Conservation (phyloP, 2,329 filamentous ascomycete species). For the Paramyrothecium roridum region DNA sequence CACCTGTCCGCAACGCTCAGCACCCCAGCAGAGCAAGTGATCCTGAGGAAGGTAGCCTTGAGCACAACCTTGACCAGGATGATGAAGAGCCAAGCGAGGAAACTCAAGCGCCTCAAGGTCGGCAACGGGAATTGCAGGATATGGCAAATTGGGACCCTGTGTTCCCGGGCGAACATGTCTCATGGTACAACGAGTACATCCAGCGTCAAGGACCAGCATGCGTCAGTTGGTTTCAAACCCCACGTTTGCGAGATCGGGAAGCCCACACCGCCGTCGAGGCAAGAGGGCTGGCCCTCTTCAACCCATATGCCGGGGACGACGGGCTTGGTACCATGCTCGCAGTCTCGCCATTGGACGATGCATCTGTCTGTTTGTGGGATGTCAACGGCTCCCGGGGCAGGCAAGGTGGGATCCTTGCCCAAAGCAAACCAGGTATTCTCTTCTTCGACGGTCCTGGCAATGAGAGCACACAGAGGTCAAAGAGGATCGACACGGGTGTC, state of each 20-base stretch:
- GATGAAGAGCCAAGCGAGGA: conserved; percentile 15
- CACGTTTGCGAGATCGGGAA: conserved; percentile 39
- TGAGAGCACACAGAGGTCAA: conserved; percentile 45
- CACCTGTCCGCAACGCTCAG: conserved; percentile 2
- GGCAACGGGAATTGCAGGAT: conserved; percentile 40
- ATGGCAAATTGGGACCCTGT: conserved; percentile 81
- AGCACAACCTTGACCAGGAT: conserved; percentile 17
- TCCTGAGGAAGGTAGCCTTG: conserved; percentile 2
- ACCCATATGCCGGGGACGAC: conserved; percentile 47
- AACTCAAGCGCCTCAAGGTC: conserved; percentile 1
- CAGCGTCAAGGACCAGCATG: conserved; percentile 73
- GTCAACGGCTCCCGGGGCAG: conserved; percentile 52
- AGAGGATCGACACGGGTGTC: conserved; percentile 68
- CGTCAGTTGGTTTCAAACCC: conserved; percentile 73
- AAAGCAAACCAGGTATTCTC: conserved; percentile 65
- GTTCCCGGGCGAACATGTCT: conserved; percentile 66
- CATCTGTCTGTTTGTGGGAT: conserved; percentile 86
- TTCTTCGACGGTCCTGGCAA: conserved; percentile 49
- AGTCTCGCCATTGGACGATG: conserved; percentile 79
- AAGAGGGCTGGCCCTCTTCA: conserved; percentile 69
- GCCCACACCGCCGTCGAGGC: conserved; percentile 57
- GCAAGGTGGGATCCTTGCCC: conserved; percentile 62
- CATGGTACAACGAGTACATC: conserved; percentile 89
- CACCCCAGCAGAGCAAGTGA: background rate
- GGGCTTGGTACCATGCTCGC: conserved; percentile 47